These are phyloP conservation scores for Aphanocladium album DNA, from an alignment of 2,329 filamentous ascomycete species.

Conservation along the genomic window DNA sequence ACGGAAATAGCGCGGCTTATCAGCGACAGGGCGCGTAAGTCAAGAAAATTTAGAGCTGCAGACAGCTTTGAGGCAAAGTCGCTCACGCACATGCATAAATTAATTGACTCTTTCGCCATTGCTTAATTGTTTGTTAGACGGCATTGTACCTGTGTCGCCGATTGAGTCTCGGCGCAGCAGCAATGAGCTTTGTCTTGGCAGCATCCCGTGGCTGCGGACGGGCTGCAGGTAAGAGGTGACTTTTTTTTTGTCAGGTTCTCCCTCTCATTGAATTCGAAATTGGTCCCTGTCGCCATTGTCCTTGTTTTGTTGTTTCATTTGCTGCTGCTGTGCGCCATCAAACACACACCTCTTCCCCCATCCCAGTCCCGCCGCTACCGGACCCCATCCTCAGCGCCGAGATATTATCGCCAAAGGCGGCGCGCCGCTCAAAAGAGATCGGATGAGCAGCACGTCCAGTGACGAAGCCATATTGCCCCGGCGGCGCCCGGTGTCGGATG, in stretches of 20 bases:
- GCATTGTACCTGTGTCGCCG: background rate
- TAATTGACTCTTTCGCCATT: background rate
- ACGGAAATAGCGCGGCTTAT: slow-evolving; percentile 4
- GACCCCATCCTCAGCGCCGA: background rate
- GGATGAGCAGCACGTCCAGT: background rate
- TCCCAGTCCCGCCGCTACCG: background rate
- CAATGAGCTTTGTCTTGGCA: background rate
- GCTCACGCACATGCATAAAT: background rate
- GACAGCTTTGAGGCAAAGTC: background rate
- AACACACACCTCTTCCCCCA: too few relatives aligned
- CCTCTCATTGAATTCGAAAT: background rate
- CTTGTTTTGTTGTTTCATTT: background rate
- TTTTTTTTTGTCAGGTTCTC: background rate
- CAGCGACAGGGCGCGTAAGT: background rate
- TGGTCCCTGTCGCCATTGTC: background rate
- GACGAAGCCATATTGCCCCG: background rate
- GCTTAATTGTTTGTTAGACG: background rate
- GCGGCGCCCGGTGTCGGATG: slow-evolving; percentile 8
- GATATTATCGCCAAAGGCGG: background rate
- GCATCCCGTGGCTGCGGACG: background rate
- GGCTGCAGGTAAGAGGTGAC: background rate
- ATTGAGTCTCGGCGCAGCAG: background rate
- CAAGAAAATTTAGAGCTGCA: background rate
- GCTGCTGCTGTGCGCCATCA: background rate
- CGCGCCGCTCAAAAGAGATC: background rate